phyloP scores from a whole-genome alignment of 2,329 filamentous ascomycete species.

The Xylaria sp. region DNA sequence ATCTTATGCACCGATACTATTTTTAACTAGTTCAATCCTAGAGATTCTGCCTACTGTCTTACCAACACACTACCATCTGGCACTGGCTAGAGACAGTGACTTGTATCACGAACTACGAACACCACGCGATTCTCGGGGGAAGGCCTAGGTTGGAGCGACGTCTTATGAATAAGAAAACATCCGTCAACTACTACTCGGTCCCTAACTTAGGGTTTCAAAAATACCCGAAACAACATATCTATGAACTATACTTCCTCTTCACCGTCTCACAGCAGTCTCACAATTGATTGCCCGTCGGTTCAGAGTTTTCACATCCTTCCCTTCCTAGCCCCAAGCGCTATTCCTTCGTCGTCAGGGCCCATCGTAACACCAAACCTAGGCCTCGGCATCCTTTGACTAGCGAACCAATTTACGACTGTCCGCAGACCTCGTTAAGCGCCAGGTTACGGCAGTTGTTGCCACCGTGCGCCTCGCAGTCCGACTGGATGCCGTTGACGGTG shows the following conservation, averaged over 20 bases:
- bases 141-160: background rate
- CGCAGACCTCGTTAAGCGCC: constrained; percentile 37
- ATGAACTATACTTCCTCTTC: background rate
- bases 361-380: background rate
- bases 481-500: constrained; percentile 38
- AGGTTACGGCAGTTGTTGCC: constrained; percentile 35
- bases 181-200: background rate
- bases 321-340: background rate
- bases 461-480: constrained; percentile 40
- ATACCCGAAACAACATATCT: background rate
- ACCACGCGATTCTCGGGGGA: background rate
- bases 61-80: no score
- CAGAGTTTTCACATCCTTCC: background rate
- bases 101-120: background rate
- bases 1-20: background rate
- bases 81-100: no score
- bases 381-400: background rate
- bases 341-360: background rate
- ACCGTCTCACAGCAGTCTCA: background rate
- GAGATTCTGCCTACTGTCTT: no score
- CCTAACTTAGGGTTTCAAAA: background rate
- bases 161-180: background rate
- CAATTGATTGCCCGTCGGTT: background rate
- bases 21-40: background rate
- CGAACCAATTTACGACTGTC: constrained; percentile 14